Evolutionary conservation across 352 stramenopile species (phyloP), one percentile per base, ranked within the genome.

Genomic region (Pythium oligandrum): DNA sequence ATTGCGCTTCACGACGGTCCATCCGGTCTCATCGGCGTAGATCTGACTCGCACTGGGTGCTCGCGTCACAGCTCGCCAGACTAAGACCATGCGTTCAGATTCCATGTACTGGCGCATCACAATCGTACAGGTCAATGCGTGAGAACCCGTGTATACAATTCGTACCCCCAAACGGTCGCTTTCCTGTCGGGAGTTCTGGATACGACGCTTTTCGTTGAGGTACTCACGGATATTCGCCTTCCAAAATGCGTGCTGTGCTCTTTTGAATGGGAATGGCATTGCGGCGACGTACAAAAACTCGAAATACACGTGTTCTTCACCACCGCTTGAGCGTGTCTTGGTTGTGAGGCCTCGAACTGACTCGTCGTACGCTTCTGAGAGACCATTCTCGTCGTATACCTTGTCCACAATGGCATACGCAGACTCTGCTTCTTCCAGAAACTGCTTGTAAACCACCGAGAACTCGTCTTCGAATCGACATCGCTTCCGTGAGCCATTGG

Each of bases 21-120:
- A 87, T 12, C 76, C 76, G 3, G 73, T 87, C 60, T 87, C 73
- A 49, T 87, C 71, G 45, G 76, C 82, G 48, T 71, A 80, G 66
- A 84, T 72, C 44, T 60, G 48, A 0, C 61, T 68, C 44, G 57
- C 63, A 36, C 74, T 60, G 7, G 38, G 38, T 12, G 75, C 54
- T 2, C 57, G 65, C n/a, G 61, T 61, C 36, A 42, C 49, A 6
- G 48, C 49, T 4, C 73, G 67, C 76, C 76, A 87, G 4, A 85
- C 76, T 11, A 83, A 62, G 49, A 75, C 73, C 50, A 83, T 59
- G 36, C 71, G 67, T 35, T 83, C 64, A 1, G 33, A 39, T 40
- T 83, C 72, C 3, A 67, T 57, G 48, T 74, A 87, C 9, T 64
- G 51, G 0, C 65, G 63, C 71, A 83, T 84, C 17, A 78, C 76